Evolutionary conservation across 768 basidiomycete species (phyloP).

Genomic region (Imleria badia): DNA sequence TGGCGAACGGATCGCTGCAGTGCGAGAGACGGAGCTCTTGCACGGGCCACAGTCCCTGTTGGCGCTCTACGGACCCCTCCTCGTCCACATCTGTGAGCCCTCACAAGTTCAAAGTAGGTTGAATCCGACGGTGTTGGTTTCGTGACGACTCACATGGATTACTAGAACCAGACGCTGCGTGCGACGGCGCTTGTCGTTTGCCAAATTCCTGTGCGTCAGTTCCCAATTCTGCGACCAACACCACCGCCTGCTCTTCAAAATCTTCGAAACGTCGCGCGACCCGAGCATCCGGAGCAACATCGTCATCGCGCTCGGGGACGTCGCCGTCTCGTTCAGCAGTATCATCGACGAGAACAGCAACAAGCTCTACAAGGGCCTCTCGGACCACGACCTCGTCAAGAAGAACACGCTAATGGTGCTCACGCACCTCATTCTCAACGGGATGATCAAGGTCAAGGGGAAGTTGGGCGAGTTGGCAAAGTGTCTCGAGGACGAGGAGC

Average conservation of each 20-base stretch:
- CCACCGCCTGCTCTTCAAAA: conserved; percentile 86
- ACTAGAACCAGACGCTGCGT: conserved; percentile 82
- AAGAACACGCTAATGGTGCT: conserved; percentile 99
- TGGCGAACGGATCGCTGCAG: conserved; percentile 81
- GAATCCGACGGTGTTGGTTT: not conserved
- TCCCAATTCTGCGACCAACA: conserved; percentile 91
- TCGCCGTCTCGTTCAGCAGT: conserved; percentile 96
- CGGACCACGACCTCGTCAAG: conserved; percentile 88
- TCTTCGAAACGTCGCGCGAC: conserved; percentile 89
- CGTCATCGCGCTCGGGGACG: conserved; percentile 96
- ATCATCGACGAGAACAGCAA: conserved; percentile 98
- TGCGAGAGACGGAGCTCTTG: conserved; percentile 85
- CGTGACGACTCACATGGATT: conserved; percentile 6
- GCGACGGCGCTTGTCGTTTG: conserved; percentile 84
- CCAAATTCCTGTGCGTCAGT: conserved; percentile 96
- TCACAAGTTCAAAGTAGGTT: conserved; percentile 79
- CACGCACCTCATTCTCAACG: conserved; percentile 94
- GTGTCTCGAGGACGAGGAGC: conserved; percentile 90
- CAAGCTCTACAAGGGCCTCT: conserved; percentile 90
- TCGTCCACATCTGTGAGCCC: conserved; percentile 91
- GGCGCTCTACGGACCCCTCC: conserved; percentile 83
- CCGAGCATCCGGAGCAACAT: conserved; percentile 92
- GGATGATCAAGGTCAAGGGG: conserved; percentile 99
- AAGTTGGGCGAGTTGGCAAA: conserved; percentile 99
- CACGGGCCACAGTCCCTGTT: conserved; percentile 82